These are phyloP conservation scores for Ophiognomonia clavigignenti-juglandacearum DNA, from an alignment of 2,329 filamentous ascomycete species.

Conservation along the genomic window DNA sequence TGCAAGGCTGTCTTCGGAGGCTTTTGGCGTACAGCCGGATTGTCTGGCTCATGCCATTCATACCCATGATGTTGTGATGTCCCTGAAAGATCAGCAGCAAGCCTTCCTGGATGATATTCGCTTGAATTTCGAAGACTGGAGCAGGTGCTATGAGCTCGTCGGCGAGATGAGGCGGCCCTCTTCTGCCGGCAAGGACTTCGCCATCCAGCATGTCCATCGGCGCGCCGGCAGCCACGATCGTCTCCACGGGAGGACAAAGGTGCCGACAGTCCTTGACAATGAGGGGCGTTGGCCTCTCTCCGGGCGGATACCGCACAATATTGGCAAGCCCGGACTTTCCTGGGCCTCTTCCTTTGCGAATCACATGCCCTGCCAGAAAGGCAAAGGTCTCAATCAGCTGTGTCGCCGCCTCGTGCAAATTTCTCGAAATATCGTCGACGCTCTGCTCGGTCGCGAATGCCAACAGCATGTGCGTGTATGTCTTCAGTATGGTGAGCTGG, in stretches of 20 bases:
- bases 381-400: constrained; percentile 7
- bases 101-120: constrained; percentile 18
- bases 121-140: constrained; percentile 17
- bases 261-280: constrained; percentile 1
- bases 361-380: constrained; percentile 12
- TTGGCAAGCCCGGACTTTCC: constrained; percentile 6
- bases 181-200: neutral
- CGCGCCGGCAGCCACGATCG: neutral
- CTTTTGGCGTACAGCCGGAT: constrained; percentile 11
- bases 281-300: neutral
- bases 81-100: constrained; percentile 18
- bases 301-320: constrained; percentile 5
- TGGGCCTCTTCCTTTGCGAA: constrained; percentile 1
- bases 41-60: constrained; percentile 18
- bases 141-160: constrained; percentile 3
- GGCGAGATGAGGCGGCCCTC: constrained; percentile 7
- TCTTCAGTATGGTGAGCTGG: constrained; percentile 10
- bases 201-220: constrained; percentile 12
- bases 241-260: constrained; percentile 1
- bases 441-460: neutral
- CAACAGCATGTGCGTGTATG: constrained; percentile 6
- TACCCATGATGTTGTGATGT: constrained; percentile 20
- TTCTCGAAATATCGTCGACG: neutral
- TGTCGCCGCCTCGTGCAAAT: neutral
- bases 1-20: constrained; percentile 5